Percentiles rank a stretch among this genome's conserved stretches.
Evolutionary conservation across 2,329 filamentous ascomycete genomes (phyloP).

Genomic region (Tolypocladium cylindrosporum): DNA sequence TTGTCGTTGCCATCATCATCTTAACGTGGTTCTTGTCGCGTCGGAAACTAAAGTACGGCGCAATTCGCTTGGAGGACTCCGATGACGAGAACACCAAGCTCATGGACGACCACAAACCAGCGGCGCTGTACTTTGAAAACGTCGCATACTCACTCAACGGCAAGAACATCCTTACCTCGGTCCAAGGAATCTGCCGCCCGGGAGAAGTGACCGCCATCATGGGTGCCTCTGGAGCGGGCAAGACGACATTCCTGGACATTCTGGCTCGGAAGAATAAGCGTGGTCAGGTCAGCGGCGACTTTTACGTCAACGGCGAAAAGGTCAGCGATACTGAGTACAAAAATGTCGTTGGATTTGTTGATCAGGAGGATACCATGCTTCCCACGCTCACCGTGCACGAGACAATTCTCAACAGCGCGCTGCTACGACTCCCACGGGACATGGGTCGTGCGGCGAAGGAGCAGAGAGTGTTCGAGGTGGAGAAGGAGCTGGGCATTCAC

Average conservation of each 20-base stretch:
- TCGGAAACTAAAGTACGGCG: constrained; percentile 57
- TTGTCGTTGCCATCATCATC: constrained; percentile 79
- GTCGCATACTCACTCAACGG: constrained; percentile 81
- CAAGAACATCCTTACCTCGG: constrained; percentile 70
- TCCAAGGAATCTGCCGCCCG: constrained; percentile 80
- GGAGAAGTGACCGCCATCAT: constrained; percentile 97
- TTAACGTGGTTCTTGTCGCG: constrained; percentile 81
- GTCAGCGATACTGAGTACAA: constrained; percentile 77
- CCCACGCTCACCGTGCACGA: constrained; percentile 95
- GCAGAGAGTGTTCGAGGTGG: constrained; percentile 83
- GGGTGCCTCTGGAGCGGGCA: constrained; percentile 94
- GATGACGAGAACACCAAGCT: constrained; percentile 82
- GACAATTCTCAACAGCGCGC: constrained; percentile 88
- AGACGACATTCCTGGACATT: constrained; percentile 95
- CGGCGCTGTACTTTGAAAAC: constrained; percentile 78
- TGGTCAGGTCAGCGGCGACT: constrained; percentile 66
- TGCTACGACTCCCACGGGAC: constrained; percentile 81
- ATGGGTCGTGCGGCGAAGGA: constrained; percentile 87
- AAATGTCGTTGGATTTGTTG: constrained; percentile 90
- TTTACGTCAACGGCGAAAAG: constrained; percentile 90
- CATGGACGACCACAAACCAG: constrained; percentile 85
- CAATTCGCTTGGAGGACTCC: constrained; percentile 78
- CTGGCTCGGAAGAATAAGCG: constrained; percentile 95
- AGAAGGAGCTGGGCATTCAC: constrained; percentile 89
- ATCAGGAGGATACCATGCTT: constrained; percentile 96